Evolutionary conservation across 2,329 filamentous ascomycete genomes (phyloP).

Genomic region (Phaeosphaeria sp.): DNA sequence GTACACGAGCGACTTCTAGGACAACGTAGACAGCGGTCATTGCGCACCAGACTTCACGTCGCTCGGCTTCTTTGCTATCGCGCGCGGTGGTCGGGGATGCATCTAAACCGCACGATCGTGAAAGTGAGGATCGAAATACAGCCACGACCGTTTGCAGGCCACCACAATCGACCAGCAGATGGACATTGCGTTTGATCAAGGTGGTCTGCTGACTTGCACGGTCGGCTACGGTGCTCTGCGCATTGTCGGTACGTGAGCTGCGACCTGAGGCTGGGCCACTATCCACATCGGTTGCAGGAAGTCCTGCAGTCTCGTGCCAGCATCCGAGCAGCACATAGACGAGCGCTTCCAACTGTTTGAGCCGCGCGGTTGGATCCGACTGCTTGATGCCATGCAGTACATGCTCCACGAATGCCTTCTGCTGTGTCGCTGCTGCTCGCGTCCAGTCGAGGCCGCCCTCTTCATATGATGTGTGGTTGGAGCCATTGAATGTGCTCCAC

Average conservation of each 20-base stretch:
- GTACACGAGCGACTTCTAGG: constrained; percentile 53
- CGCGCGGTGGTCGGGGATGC: constrained; percentile 29
- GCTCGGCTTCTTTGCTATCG: constrained; percentile 47
- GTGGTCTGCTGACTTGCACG: constrained; percentile 52
- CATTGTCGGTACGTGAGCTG: constrained; percentile 8
- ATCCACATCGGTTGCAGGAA: constrained; percentile 13
- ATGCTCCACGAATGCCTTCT: constrained; percentile 63
- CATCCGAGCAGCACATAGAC: constrained; percentile 57
- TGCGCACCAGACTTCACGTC: constrained; percentile 57
- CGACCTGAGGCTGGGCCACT: constrained; percentile 20
- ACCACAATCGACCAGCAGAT: constrained; percentile 49
- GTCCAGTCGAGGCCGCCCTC: constrained; percentile 68
- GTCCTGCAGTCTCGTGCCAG: constrained; percentile 59
- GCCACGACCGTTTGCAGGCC: constrained; percentile 52
- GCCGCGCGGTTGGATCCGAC: constrained; percentile 33
- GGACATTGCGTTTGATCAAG: constrained; percentile 54
- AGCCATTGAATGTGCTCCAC: constrained; percentile 61
- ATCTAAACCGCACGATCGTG: constrained; percentile 40
- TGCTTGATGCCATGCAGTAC: constrained; percentile 43
- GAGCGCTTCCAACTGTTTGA: constrained; percentile 53
- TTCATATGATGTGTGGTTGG: constrained; percentile 49
- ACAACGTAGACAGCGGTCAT: constrained; percentile 59
- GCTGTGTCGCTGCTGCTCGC: constrained; percentile 64
- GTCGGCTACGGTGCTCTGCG: constrained; percentile 24
- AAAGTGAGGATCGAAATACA: constrained; percentile 43